A percentile compares a stretch with the other conserved stretches of the same genome.
These are phyloP conservation scores for Cylindrodendrum hubeiense DNA, from an alignment of 2,329 filamentous ascomycete genomes.

Conservation along the genomic window DNA sequence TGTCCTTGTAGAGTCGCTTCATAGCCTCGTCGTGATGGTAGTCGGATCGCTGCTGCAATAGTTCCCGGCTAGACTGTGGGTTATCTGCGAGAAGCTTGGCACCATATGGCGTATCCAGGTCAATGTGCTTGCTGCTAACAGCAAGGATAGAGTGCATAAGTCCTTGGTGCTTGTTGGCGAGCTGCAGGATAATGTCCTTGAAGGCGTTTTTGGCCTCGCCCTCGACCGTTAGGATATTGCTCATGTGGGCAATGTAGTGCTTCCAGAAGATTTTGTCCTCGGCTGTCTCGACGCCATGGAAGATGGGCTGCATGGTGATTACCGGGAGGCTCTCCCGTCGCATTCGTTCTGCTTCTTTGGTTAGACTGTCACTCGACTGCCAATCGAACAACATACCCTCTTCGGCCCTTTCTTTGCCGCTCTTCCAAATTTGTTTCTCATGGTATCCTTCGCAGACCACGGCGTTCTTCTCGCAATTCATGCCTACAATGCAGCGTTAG, in stretches of 20 bases:
- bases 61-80: conserved; percentile 59
- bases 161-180: conserved; percentile 83
- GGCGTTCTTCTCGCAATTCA: conserved; percentile 94
- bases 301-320: conserved; percentile 74
- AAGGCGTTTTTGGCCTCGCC: conserved; percentile 87
- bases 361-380: conserved; percentile 21
- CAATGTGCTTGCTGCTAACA: conserved; percentile 82
- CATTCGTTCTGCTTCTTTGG: conserved; percentile 58
- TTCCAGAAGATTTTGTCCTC: conserved; percentile 86
- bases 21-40: conserved; percentile 69
- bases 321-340: conserved; percentile 62
- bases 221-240: conserved; percentile 84
- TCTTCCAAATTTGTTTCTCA: conserved; percentile 88
- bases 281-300: conserved; percentile 83
- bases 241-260: conserved; percentile 85
- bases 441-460: conserved; percentile 93
- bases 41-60: conserved; percentile 63
- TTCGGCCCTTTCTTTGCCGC: conserved; percentile 81
- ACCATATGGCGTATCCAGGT: conserved; percentile 69
- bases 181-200: conserved; percentile 84
- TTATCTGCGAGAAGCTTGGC: conserved; percentile 64
- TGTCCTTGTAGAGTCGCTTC: conserved; percentile 62
- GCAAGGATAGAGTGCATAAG: conserved; percentile 93
- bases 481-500: conserved; percentile 62
- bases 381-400: conserved; percentile 64